Conservation (phyloP, 495 filamentous ascomycete species). For the Xylaria nigripes region DNA sequence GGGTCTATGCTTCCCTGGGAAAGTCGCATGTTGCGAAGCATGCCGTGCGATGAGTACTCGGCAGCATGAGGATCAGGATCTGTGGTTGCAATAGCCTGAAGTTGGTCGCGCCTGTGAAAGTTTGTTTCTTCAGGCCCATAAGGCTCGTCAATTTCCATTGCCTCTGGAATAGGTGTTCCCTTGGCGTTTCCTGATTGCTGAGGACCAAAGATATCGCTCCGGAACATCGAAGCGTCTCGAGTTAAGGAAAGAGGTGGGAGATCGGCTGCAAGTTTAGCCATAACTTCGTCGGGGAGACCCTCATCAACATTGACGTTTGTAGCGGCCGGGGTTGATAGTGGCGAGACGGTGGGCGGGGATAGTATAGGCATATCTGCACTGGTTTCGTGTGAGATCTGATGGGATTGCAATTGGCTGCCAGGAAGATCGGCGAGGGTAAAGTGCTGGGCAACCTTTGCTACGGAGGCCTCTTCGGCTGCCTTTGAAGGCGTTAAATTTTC, state of each 20-base stretch:
- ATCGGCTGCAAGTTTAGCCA: conserved; percentile 18
- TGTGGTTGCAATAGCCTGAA: conserved; percentile 26
- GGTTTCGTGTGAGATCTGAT: background rate
- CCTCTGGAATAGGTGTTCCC: conserved; percentile 11
- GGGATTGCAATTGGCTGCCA: background rate
- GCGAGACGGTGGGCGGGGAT: conserved; percentile 26
- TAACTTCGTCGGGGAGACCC: conserved; percentile 14
- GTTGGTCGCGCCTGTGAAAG: conserved; percentile 11
- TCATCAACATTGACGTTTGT: conserved; percentile 23
- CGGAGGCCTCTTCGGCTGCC: background rate
- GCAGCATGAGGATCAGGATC: conserved; percentile 19
- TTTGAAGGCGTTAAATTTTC: conserved; percentile 1
- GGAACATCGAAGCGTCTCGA: conserved; percentile 8
- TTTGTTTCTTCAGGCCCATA: conserved; percentile 9
- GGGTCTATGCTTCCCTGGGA: conserved; percentile 22
- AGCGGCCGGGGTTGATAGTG: conserved; percentile 26
- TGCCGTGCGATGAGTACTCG: conserved; percentile 19
- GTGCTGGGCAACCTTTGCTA: background rate
- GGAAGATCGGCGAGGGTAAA: background rate
- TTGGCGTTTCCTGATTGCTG: conserved; percentile 10
- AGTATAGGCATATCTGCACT: conserved; percentile 19
- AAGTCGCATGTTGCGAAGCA: conserved; percentile 13
- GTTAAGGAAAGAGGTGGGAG: conserved; percentile 9
- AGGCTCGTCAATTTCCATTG: conserved; percentile 13
- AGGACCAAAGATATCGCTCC: conserved; percentile 15